Conservation (phyloP, 73 alveolate species). For the Vitrella brassicaformis region DNA sequence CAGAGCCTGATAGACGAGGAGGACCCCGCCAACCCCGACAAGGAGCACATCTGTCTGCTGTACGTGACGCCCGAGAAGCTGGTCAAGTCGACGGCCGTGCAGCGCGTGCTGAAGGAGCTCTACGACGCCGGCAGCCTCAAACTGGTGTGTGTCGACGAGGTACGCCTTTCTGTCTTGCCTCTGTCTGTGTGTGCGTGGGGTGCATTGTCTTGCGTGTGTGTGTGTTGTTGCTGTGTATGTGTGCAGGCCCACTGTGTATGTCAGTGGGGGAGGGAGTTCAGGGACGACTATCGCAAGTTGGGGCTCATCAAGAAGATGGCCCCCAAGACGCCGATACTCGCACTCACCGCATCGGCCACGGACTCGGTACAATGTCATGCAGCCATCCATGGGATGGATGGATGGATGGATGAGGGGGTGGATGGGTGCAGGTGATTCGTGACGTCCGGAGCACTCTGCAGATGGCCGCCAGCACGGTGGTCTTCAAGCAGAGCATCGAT, state of each 20-base stretch:
- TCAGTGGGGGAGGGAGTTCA: constrained; percentile 97
- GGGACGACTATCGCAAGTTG: constrained; percentile 31
- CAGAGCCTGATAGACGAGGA: too few species aligned
- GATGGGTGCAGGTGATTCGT: neutral
- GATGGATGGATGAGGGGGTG: constrained; percentile 2
- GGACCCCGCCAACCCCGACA: neutral
- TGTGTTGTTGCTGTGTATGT: neutral
- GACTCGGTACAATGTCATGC: constrained; percentile 80
- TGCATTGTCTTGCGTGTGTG: neutral
- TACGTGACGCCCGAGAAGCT: constrained; percentile 3
- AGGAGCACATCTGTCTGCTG: neutral
- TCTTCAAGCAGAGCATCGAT: constrained; percentile 13
- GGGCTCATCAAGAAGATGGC: constrained; percentile 16
- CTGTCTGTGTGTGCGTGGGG: neutral
- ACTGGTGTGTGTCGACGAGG: constrained; percentile 94
- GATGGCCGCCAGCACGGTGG: neutral
- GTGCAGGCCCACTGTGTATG: constrained; percentile 92
- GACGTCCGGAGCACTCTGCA: neutral
- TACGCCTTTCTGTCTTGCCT: constrained; percentile 68
- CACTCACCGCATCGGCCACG: constrained; percentile 98
- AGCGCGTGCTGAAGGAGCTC: constrained; percentile 32
- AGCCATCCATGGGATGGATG: constrained; percentile 1
- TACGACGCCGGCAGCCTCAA: constrained; percentile 33
- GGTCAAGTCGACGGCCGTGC: too few species aligned
- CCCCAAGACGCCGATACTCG: constrained; percentile 88